phyloP scores from a whole-genome alignment of 2,329 filamentous ascomycete species.

The Aphanoascus verrucosus region DNA sequence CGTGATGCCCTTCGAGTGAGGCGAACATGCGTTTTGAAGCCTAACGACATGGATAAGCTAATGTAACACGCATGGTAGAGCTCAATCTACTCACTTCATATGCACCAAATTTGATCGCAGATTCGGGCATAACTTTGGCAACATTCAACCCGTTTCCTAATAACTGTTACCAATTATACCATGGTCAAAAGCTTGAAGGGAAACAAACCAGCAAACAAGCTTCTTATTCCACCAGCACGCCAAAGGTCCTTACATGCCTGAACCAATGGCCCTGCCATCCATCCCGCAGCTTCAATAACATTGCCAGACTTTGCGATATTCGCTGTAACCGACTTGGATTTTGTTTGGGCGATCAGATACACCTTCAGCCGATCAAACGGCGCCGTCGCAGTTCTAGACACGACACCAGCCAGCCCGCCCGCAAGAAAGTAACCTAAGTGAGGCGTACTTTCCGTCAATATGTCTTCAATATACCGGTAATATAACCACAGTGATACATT shows the following conservation, averaged over 20 bases:
- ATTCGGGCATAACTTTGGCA: constrained; percentile 96
- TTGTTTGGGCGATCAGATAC: constrained; percentile 79
- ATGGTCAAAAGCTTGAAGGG: neutral
- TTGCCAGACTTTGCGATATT: constrained; percentile 60
- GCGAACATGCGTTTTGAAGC: constrained; percentile 81
- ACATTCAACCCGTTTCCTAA: constrained; percentile 92
- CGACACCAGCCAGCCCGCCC: constrained; percentile 84
- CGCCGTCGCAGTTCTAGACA: constrained; percentile 89
- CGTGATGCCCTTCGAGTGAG: constrained; percentile 74
- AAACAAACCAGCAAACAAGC: constrained; percentile 76
- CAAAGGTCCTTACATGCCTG: constrained; percentile 70
- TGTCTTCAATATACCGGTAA: constrained; percentile 35
- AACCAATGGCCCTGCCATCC: constrained; percentile 57
- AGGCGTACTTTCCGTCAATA: constrained; percentile 39
- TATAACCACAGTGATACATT: constrained; percentile 36
- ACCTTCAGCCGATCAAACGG: constrained; percentile 96
- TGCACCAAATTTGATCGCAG: constrained; percentile 93
- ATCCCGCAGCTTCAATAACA: constrained; percentile 52
- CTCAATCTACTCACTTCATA: constrained; percentile 56
- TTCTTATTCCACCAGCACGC: constrained; percentile 72
- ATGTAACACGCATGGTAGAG: neutral
- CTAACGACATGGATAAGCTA: constrained; percentile 27
- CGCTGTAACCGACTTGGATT: constrained; percentile 45
- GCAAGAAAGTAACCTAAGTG: constrained; percentile 87
- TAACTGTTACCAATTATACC: neutral